Evolutionary conservation across 768 basidiomycete genomes (phyloP), one percentile per base, ranked within the genome.

Genomic region (Cystobasidium tubakii): DNA sequence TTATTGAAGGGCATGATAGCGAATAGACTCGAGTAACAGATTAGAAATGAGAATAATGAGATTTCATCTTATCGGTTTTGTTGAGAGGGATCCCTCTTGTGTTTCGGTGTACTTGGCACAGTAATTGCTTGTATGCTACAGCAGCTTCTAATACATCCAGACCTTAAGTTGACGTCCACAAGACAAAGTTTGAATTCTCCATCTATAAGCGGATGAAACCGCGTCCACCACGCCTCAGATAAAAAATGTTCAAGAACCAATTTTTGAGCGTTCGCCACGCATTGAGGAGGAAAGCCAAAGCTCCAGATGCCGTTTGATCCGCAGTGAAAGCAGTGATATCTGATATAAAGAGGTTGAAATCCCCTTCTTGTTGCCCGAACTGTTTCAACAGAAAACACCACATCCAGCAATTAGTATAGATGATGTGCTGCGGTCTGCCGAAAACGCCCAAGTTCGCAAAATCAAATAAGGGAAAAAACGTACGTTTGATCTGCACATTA

Each of bases 291-390:
- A 34, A 4, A 60, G 13, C 63, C 15, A 31, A 23, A 27, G 36
- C 15, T 1, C 66, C 10, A 27, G n/a, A 42, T 54, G 13, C 12
- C 44, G 4, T 42, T 27, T 60, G 2, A 27, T 25, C 57, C 13
- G 25, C 29, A 3, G n/a, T 46, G 15, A 50, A 42, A 27, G 66
- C 66, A 1, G 66, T 50, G 43, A 67, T 67, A 46, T 67, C 66
- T 33, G 29, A 34, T 7, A 67, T 67, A 21, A 12, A 54, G 3
- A 67, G 66, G 17, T 53, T 54, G 50, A 67, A 67, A 33, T 67
- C 66, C 2, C 97, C 82, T 92, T 93, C 7, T 86, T 97, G n/a
- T 87, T 97, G 80, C 90, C 97, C 81, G 33, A 71, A 71, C 63
- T 65, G 39, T 39, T n/a, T n/a, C n/a, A n/a, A n/a, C n/a, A n/a